Evolutionary conservation across 768 basidiomycete species (phyloP).

Genomic region (Boletellus sp.): DNA sequence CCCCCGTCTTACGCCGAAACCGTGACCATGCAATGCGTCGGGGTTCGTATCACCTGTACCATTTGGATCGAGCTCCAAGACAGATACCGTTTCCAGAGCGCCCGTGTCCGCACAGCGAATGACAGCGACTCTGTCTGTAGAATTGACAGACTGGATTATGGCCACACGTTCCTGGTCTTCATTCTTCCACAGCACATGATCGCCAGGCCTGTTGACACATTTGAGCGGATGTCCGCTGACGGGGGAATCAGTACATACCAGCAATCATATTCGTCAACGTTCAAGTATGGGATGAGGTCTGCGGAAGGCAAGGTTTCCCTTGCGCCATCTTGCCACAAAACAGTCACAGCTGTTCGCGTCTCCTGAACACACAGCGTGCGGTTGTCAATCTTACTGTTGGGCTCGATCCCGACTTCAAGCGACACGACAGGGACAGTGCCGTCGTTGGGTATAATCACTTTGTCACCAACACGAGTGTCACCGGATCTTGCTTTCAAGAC

Average conservation of each 20-base stretch:
- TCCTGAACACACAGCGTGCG: constrained; percentile 62
- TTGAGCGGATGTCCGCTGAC: constrained; percentile 1
- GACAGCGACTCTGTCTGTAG: constrained; percentile 63
- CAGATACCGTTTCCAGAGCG: constrained; percentile 63
- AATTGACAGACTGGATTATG: constrained; percentile 76
- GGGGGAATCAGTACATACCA: constrained; percentile 50
- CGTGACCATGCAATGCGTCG: constrained; percentile 46
- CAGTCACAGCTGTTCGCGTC: constrained; percentile 61
- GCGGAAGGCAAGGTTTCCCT: constrained; percentile 57
- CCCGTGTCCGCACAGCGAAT: constrained; percentile 56
- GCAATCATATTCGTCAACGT: constrained; percentile 89
- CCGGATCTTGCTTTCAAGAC: constrained; percentile 59
- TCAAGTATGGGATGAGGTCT: constrained; percentile 75
- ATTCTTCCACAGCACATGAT: constrained; percentile 80
- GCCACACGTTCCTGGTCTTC: constrained; percentile 66
- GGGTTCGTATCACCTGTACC: constrained; percentile 55
- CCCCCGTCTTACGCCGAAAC: constrained; percentile 76
- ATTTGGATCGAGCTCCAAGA: constrained; percentile 87
- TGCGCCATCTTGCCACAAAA: constrained; percentile 88
- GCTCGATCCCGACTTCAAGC: constrained; percentile 54
- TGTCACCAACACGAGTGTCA: constrained; percentile 72
- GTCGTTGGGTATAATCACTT: constrained; percentile 55
- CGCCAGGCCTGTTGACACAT: constrained; percentile 68
- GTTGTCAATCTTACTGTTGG: constrained; percentile 46
- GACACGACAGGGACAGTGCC: constrained; percentile 48